Evolutionary conservation across 768 basidiomycete genomes (phyloP), one percentile per base, ranked within the genome.

Genomic region (Amanita inopinata): DNA sequence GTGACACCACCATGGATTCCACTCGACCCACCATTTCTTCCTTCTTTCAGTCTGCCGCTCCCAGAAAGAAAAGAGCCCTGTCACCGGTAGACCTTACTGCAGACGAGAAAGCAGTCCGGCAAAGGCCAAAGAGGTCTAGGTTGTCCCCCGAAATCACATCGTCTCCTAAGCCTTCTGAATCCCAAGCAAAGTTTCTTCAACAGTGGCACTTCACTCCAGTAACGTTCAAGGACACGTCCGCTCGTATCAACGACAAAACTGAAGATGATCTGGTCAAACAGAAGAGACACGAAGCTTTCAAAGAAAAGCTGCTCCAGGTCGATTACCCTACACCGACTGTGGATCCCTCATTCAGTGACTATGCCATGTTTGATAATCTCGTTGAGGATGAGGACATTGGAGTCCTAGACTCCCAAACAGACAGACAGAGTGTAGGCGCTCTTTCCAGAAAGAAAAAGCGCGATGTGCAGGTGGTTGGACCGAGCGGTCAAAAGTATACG

Each of bases 401-500:
- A 14, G 70, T 62, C n/a, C 67, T 66, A 3, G 71, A 76, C 42
- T 51, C 53, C 27, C 63, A 59, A 6, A 63, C 66, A 3, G 52
- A 60, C 40, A 62, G 59, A 45, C 45, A 45, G 22, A 67, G 66
- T 39, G 50, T 47, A 14, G 71, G 64, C 52, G 54, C 51, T 43
- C 50, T 31, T 9, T 58, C 48, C 10, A 51, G 47, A 41, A 46
- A 58, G 17, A 51, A 56, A 31, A 73, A 68, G 51, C 64, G 62
- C 42, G 51, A 46, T 2, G 60, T 61, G n/a, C 17, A 18, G 20
- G 70, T 69, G 45, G 47, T 81, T 17, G 87, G 86, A 1, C 81
- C 84, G 1, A 73, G 76, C 46, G 87, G 85, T 0, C 55, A 80
- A 55, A 38, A 77, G 7, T 90, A 80, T 49, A 90, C 88, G 2